These are phyloP conservation scores for Xylaria longipes DNA, from an alignment of 495 filamentous ascomycete genomes.

Conservation along the genomic window DNA sequence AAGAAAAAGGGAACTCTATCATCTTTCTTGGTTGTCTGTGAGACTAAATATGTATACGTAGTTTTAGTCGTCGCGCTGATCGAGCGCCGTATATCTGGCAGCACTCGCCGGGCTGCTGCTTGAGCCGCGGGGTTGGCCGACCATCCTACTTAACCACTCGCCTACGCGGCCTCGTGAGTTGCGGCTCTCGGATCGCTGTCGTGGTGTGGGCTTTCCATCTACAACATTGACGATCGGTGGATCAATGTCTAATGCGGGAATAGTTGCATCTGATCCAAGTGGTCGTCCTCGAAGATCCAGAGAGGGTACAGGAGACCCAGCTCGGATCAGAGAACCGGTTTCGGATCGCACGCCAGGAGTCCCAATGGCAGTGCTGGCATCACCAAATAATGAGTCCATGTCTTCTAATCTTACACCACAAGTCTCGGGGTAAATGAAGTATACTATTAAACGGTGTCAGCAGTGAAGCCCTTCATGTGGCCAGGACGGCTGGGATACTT, in stretches of 20 bases:
- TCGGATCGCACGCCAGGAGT: slow-evolving; percentile 61
- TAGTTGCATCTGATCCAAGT: slow-evolving; percentile 41
- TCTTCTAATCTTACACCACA: slow-evolving; percentile 94
- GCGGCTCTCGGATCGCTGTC: slow-evolving; percentile 33
- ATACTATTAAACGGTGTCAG: slow-evolving; percentile 65
- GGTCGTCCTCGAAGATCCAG: slow-evolving; percentile 68
- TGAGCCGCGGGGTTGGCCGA: slow-evolving; percentile 41
- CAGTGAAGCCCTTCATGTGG: not conserved
- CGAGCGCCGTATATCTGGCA: slow-evolving; percentile 50
- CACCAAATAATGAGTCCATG: slow-evolving; percentile 91
- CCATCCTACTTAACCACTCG: slow-evolving; percentile 57
- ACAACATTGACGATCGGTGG: slow-evolving; percentile 44
- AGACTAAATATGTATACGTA: slow-evolving; percentile 1
- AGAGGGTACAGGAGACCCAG: slow-evolving; percentile 76
- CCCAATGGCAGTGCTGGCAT: slow-evolving; percentile 75
- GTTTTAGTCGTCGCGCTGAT: slow-evolving; percentile 51
- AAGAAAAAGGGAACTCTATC: slow-evolving; percentile 21
- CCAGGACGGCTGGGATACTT: slow-evolving; percentile 46
- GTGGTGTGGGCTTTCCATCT: slow-evolving; percentile 33
- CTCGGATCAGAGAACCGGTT: slow-evolving; percentile 73
- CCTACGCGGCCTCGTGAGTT: slow-evolving; percentile 48
- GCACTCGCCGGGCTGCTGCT: slow-evolving; percentile 42
- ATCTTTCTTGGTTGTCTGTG: slow-evolving; percentile 13
- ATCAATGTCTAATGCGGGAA: slow-evolving; percentile 49
- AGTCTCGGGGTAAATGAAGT: slow-evolving; percentile 96